Evolutionary conservation across 2,329 filamentous ascomycete species (phyloP), one percentile per base, ranked within the genome.

Genomic region (Monosporascus ibericus): DNA sequence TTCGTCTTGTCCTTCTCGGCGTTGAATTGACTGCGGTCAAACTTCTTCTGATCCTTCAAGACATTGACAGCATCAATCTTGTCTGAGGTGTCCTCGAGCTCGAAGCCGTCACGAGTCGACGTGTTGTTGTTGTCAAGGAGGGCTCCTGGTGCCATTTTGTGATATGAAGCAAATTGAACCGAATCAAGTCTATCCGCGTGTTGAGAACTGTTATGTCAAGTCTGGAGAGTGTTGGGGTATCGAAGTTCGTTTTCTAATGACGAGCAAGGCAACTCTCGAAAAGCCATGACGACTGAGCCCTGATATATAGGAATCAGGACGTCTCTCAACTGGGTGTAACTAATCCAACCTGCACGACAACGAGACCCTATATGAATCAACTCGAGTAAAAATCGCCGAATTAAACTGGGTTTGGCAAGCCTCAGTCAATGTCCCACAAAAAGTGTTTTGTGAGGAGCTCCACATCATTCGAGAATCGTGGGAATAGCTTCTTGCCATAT

Each of bases 1-100:
- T 85, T 77, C 22, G 82, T 79, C 76, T 92, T 92, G 77, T 92
- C 86, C 70, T 92, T 92, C 47, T 81, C 74, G 47, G 79, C 71
- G 68, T 91, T 87, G 67, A 91, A 90, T 59, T 85, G 87, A 87
- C 55, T 76, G 58, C 6, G 64, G 58, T 75, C 71, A 64, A 72
- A 75, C 40, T 63, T 66, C 52, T 64, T 60, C 54, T 72, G 58
- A 44, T 64, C 70, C 62, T 79, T 80, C 58, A 80, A 69, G 48
- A 74, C 68, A 65, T 82, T 81, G 65, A 82, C 75, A n/a, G 74
- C 70, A 64, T 82, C 79, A 51, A 80, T 79, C 59, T 73, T 66
- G 57, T 73, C 72, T 6, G 73, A 75, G 17, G 68, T 65, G 37
- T 65, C 64, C 59, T 80, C 77, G 44, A 82, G 72, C 47, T 59